A percentile compares a stretch with the other conserved stretches of the same genome.
Evolutionary conservation across 2,329 filamentous ascomycete species (phyloP).

Genomic region (Aureobasidium leucospermi): DNA sequence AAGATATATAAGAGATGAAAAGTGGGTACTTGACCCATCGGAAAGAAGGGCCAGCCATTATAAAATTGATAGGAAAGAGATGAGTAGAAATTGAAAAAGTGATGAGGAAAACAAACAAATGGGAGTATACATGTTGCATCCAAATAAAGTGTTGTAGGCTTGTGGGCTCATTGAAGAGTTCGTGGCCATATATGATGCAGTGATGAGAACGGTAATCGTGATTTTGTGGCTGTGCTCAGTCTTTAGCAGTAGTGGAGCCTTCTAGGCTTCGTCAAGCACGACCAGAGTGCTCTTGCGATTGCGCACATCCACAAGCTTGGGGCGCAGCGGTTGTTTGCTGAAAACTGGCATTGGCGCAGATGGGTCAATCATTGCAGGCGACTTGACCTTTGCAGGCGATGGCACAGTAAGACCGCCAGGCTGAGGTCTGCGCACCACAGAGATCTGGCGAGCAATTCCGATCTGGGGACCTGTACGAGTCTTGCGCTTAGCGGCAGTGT

Average conservation of each 20-base stretch:
- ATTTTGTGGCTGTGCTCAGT: too few relatives aligned
- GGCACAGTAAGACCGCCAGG: not conserved
- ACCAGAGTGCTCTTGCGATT: conserved; percentile 27
- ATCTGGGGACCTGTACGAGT: conserved; percentile 18
- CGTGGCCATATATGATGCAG: too few relatives aligned
- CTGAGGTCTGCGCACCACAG: conserved; percentile 16
- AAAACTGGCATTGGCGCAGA: conserved; percentile 15
- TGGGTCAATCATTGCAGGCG: not conserved
- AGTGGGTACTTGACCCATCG: too few relatives aligned
- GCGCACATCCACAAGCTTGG: conserved; percentile 26
- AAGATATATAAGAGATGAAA: not conserved
- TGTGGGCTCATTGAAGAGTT: too few relatives aligned
- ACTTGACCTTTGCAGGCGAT: not conserved
- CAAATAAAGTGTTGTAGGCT: too few relatives aligned
- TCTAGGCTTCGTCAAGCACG: conserved; percentile 20
- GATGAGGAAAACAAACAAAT: not conserved
- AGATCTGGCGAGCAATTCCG: conserved; percentile 24
- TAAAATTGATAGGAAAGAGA: not conserved
- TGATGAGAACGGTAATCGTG: too few relatives aligned
- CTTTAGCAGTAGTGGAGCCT: not conserved
- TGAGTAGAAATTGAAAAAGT: not conserved
- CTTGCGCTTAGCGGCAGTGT: not conserved
- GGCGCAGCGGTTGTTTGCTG: conserved; percentile 24
- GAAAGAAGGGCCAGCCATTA: conserved; percentile 3
- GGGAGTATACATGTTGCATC: not conserved